Base-by-base conservation (phyloP, 495 filamentous ascomycete genomes). In the Penicillium lagena region DNA sequence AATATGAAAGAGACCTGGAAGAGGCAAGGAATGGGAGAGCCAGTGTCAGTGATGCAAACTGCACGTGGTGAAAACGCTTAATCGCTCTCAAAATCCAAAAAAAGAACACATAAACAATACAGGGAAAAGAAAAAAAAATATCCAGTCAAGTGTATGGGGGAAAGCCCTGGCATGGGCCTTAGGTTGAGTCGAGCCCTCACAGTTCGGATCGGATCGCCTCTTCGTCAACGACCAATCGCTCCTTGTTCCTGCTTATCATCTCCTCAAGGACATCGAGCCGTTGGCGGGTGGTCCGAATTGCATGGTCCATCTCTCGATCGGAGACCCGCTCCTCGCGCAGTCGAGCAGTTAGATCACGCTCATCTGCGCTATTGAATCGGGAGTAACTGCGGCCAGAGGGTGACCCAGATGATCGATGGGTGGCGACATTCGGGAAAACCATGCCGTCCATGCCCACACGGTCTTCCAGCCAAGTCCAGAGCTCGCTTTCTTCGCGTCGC, bases 381-480 rank as follows among this genome's bases (percentile, higher is more conserved):
- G 27, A 49, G 45, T 37, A 48, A 29, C 41, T 52, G 45, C 40
- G 62, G 43, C 39, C 57, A 39, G 37, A 42, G 37, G 55, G 51
- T 12, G 56, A 48, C 12, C 64, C 58, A 8, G 56, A 45, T 7
- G 53, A 49, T 33, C 55, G 48, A 29, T 64, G 56, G 17, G 22
- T 22, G 6, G 4, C 22, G 22, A 58, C 52, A 2, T 50, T 64
- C 27, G 70, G 59, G 31, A 72, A 64, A 9, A 72, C 66, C 46
- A 87, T 64, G n/a, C 79, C 75, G 41, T 89, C 82, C 60, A 90
- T 71, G 5, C 86, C 87, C 1, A 87, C 81, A 10, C 93, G 73
- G 45, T 96, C 86, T 54, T 99, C 93, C 9, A 99, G 70, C 93
- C 93, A 99, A 40, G 86, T 82, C 94, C 94, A 99, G 8, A 98